Evolutionary conservation across 164 flowering plant genomes (phyloP).

Genomic region (Liquidambar formosana): DNA sequence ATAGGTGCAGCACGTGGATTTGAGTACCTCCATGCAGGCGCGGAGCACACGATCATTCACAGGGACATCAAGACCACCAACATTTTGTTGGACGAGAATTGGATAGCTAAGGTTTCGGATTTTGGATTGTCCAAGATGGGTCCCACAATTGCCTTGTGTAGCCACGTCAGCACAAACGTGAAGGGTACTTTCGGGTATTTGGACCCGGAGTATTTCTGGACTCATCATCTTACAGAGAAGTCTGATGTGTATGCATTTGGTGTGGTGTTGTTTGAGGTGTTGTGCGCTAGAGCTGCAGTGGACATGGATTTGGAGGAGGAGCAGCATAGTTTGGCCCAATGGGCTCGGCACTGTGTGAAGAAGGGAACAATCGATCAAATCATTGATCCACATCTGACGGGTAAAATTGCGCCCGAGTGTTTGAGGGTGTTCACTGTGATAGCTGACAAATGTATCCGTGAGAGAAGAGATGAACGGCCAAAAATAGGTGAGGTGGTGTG

Average conservation of each 20-base stretch:
- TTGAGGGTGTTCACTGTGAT: constrained; percentile 31
- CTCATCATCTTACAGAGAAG: too few relatives aligned
- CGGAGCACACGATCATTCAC: too few relatives aligned
- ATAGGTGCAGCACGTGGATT: constrained; percentile 41
- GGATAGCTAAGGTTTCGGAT: constrained; percentile 39
- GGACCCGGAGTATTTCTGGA: constrained; percentile 30
- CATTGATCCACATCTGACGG: too few relatives aligned
- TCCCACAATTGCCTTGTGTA: background rate
- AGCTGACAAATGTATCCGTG: constrained; percentile 25
- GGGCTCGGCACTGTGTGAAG: constrained; percentile 30
- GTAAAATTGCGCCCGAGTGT: constrained; percentile 37
- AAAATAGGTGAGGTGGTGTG: too few relatives aligned
- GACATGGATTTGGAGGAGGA: constrained; percentile 16
- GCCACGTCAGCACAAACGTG: constrained; percentile 29
- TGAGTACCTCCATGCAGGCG: constrained; percentile 35
- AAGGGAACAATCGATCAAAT: constrained; percentile 31
- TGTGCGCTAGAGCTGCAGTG: too few relatives aligned
- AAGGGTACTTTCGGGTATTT: too few relatives aligned
- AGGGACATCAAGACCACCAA: constrained; percentile 38
- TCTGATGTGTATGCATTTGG: too few relatives aligned
- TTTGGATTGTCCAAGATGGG: too few relatives aligned
- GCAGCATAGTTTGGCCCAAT: constrained; percentile 27
- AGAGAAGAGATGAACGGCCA: too few relatives aligned
- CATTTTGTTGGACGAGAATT: constrained; percentile 34
- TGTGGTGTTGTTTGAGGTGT: too few relatives aligned